A percentile compares a stretch with the other conserved stretches of the same genome.
These are phyloP conservation scores for Crithidia fasciculata DNA, from an alignment of 208 protist genomes.

Conservation along the genomic window DNA sequence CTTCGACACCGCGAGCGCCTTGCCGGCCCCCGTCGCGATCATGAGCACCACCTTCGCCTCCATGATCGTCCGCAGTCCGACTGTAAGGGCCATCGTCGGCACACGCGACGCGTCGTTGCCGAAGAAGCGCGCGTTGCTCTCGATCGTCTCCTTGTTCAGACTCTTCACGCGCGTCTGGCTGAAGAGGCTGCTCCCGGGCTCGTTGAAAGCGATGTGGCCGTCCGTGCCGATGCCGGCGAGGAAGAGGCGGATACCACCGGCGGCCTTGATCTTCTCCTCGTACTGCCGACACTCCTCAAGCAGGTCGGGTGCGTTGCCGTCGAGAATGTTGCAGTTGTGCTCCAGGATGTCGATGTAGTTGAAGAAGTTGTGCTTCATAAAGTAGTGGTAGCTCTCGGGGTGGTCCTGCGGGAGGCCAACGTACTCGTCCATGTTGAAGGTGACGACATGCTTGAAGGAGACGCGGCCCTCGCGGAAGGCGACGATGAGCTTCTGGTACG, in stretches of 20 bases:
- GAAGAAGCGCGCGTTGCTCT: slow-evolving; percentile 95
- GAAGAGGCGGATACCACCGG: slow-evolving; percentile 95
- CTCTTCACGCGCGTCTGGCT: slow-evolving; percentile 93
- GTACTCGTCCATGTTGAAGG: slow-evolving; percentile 98
- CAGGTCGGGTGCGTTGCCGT: slow-evolving; percentile 92
- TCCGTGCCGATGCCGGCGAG: slow-evolving; percentile 94
- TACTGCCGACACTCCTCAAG: slow-evolving; percentile 91
- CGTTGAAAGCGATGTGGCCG: slow-evolving; percentile 96
- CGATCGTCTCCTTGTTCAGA: slow-evolving; percentile 94
- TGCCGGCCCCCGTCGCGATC: slow-evolving; percentile 91
- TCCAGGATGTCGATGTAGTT: slow-evolving; percentile 93
- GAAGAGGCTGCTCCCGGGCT: slow-evolving; percentile 92
- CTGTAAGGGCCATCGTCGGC: slow-evolving; percentile 94
- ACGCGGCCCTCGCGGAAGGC: slow-evolving; percentile 84
- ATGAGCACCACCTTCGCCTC: slow-evolving; percentile 85
- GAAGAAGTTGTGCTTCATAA: slow-evolving; percentile 96
- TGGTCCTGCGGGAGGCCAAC: slow-evolving; percentile 89
- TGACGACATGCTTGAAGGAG: slow-evolving; percentile 93
- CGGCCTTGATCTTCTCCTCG: slow-evolving; percentile 90
- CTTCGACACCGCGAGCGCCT: slow-evolving; percentile 88
- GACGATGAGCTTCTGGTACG: slow-evolving; percentile 92
- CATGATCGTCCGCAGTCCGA: slow-evolving; percentile 95
- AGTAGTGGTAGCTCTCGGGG: slow-evolving; percentile 95
- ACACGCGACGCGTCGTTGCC: slow-evolving; percentile 88
- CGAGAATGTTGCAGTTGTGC: slow-evolving; percentile 92